Evolutionary conservation across 139 green algal species (phyloP).

Genomic region (Zygnema circumcarinatum): DNA sequence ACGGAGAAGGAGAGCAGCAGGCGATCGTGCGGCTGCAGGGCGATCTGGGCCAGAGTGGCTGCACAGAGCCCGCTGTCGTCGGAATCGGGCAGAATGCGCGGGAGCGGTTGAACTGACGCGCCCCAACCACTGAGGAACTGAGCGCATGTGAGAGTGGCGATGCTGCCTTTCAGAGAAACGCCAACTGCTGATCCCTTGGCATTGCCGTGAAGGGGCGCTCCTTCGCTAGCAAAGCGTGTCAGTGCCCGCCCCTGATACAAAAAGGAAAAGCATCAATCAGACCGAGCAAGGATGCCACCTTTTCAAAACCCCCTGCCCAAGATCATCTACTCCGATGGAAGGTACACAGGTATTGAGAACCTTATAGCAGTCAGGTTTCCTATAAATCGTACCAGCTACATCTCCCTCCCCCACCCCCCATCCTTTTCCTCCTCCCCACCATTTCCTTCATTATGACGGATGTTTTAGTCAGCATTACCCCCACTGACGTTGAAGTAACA

Average conservation of each 20-base stretch:
- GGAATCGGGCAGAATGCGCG: not conserved
- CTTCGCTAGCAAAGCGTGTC: constrained; percentile 35
- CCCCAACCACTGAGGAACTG: constrained; percentile 46
- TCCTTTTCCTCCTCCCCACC: too few relatives aligned
- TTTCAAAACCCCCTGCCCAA: too few relatives aligned
- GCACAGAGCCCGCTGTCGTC: constrained; percentile 21
- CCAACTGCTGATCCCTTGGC: constrained; percentile 27
- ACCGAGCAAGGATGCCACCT: too few relatives aligned
- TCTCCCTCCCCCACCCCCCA: too few relatives aligned
- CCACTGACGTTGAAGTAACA: too few relatives aligned
- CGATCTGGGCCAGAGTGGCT: constrained; percentile 29
- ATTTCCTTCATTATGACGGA: too few relatives aligned
- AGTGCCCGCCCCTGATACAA: constrained; percentile 36
- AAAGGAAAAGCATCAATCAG: not conserved
- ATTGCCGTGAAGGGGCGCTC: constrained; percentile 25
- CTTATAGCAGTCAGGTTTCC: too few relatives aligned
- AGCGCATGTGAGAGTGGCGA: constrained; percentile 29
- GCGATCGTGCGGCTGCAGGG: constrained; percentile 30
- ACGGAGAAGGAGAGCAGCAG: constrained; percentile 14
- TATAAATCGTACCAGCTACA: too few relatives aligned
- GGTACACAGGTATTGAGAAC: too few relatives aligned
- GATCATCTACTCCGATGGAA: too few relatives aligned
- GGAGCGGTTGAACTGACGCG: not conserved
- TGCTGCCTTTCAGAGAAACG: constrained; percentile 3
- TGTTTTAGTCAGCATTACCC: too few relatives aligned